Conservation (phyloP, 192 early-diverging fungal genomes). For the Coemansia sp. region DNA sequence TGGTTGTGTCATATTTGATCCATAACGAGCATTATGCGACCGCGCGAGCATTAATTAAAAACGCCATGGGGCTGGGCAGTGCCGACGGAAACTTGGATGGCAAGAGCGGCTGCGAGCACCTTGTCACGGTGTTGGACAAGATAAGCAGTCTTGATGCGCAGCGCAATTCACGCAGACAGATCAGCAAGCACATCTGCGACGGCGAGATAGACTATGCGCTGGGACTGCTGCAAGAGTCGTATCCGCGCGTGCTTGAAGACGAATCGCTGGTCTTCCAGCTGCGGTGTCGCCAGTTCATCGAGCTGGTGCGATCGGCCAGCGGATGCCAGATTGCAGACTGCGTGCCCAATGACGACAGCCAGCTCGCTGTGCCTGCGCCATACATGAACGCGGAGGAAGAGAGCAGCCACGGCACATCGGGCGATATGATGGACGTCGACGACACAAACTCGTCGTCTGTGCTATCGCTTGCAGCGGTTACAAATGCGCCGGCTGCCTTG, state of each 20-base stretch:
- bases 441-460: conserved; percentile 34
- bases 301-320: conserved; percentile 65
- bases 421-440: conserved; percentile 59
- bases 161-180: conserved; percentile 39
- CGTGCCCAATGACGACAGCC: conserved; percentile 37
- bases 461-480: conserved; percentile 34
- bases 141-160: conserved; percentile 38
- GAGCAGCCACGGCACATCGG: background rate
- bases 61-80: conserved; percentile 33
- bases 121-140: conserved; percentile 21
- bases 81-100: background rate
- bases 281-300: conserved; percentile 82
- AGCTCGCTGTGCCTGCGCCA: conserved; percentile 21
- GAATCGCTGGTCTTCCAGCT: conserved; percentile 73
- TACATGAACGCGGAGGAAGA: background rate
- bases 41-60: conserved; percentile 65
- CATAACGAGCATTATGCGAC: conserved; percentile 82
- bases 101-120: conserved; percentile 5
- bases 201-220: conserved; percentile 81
- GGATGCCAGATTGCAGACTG: conserved; percentile 34
- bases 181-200: conserved; percentile 59
- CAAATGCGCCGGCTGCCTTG: conserved; percentile 29
- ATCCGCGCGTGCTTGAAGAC: conserved; percentile 69
- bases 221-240: conserved; percentile 62
- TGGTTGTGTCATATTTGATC: conserved; percentile 80